Conservation (phyloP, 768 basidiomycete genomes). For the Rhizopogon sp. region DNA sequence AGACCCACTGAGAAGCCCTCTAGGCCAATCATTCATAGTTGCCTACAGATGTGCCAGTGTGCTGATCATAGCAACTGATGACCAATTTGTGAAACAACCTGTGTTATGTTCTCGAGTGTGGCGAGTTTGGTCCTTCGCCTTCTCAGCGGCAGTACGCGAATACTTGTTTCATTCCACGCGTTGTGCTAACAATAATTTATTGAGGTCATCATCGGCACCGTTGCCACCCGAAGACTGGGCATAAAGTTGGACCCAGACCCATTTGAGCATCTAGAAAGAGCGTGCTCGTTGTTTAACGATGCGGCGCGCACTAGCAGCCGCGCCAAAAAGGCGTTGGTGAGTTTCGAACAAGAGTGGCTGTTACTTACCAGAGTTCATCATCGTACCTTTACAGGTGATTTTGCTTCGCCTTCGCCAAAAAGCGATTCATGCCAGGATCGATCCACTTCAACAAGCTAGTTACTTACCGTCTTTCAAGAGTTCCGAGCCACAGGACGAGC, state of each 20-base stretch:
- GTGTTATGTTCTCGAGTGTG: conserved; percentile 46
- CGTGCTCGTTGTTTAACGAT: conserved; percentile 38
- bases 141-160: conserved; percentile 46
- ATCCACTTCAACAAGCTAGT: conserved; percentile 7
- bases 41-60: conserved; percentile 48
- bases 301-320: conserved; percentile 43
- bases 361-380: background rate
- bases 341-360: conserved; percentile 5
- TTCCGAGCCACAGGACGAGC: background rate
- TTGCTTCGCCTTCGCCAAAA: conserved; percentile 40
- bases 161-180: background rate
- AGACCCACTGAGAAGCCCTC: conserved; percentile 44
- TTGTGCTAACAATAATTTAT: background rate
- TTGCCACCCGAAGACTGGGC: conserved; percentile 42
- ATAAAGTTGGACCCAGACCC: conserved; percentile 42
- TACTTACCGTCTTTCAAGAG: conserved; percentile 12
- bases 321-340: conserved; percentile 46
- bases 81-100: conserved; percentile 40
- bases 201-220: conserved; percentile 50
- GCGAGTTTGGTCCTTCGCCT: conserved; percentile 55
- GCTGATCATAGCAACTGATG: conserved; percentile 37
- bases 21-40: conserved; percentile 45
- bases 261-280: conserved; percentile 40
- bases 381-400: conserved; percentile 32
- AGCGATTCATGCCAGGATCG: conserved; percentile 28